These are phyloP conservation scores for Cordyceps pruinosa DNA, from an alignment of 2,329 filamentous ascomycete genomes.

Conservation along the genomic window DNA sequence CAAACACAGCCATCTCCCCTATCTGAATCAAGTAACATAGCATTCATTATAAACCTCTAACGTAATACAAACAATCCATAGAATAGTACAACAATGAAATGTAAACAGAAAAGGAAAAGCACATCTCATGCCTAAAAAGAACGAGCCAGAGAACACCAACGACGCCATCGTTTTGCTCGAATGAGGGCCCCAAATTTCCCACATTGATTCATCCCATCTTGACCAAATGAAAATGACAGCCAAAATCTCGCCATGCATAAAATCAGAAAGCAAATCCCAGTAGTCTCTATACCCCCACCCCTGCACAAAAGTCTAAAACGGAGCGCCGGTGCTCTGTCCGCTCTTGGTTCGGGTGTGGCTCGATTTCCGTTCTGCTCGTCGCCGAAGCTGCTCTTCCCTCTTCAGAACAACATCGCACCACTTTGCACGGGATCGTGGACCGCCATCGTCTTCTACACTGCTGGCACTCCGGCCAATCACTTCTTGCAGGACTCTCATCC, in stretches of 20 bases:
- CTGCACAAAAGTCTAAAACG: conserved; percentile 21
- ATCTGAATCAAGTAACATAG: background rate
- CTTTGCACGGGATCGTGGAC: conserved; percentile 44
- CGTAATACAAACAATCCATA: conserved; percentile 12
- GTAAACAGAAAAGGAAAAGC: conserved; percentile 5
- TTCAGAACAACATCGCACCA: conserved; percentile 64
- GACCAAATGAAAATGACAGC: conserved; percentile 14
- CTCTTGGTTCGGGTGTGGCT: conserved; percentile 53
- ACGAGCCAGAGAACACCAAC: conserved; percentile 17
- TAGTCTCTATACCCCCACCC: background rate
- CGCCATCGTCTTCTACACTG: conserved; percentile 35
- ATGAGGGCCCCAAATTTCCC: conserved; percentile 5
- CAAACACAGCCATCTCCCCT: background rate
- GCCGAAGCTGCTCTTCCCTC: conserved; percentile 53
- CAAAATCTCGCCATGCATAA: conserved; percentile 13
- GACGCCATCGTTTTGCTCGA: conserved; percentile 10
- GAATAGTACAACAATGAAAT: conserved; percentile 12
- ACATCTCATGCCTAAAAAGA: conserved; percentile 1
- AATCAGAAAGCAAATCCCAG: conserved; percentile 2
- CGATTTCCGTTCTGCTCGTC: conserved; percentile 42
- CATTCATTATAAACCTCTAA: conserved; percentile 12
- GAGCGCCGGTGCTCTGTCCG: conserved; percentile 16
- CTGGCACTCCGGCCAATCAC: conserved; percentile 51
- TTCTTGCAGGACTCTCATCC: conserved; percentile 85
- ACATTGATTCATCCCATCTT: conserved; percentile 11